These are phyloP conservation scores for Citrus mangshanensis DNA, from an alignment of 345 rosid genomes.

Conservation along the genomic window DNA sequence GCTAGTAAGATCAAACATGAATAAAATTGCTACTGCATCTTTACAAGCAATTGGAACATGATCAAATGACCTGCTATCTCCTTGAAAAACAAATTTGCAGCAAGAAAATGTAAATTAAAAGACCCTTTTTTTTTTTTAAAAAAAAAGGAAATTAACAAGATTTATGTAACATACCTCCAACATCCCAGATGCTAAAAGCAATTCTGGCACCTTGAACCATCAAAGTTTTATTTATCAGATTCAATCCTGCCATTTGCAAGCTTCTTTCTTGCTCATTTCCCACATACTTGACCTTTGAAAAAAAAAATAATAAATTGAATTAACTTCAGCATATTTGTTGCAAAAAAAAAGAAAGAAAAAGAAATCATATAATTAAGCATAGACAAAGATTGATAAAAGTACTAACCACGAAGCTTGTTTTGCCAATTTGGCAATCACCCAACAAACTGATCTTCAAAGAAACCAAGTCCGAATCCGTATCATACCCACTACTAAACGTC, in stretches of 20 bases:
- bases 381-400: background rate
- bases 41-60: constrained; percentile 94
- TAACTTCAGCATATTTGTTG: background rate
- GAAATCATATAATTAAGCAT: background rate
- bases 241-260: constrained; percentile 78
- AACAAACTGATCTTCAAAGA: constrained; percentile 80
- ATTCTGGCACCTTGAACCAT: constrained; percentile 78
- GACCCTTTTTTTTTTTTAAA: too few species aligned
- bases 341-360: background rate
- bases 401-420: constrained; percentile 83
- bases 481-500: constrained; percentile 31
- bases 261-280: constrained; percentile 75
- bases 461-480: constrained; percentile 77
- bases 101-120: background rate
- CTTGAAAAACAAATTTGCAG: constrained; percentile 23
- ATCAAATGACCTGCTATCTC: constrained; percentile 63
- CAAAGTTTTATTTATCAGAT: constrained; percentile 82
- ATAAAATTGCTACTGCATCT: constrained; percentile 91
- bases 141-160: background rate
- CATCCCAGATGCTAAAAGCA: constrained; percentile 94
- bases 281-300: constrained; percentile 65
- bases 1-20: constrained; percentile 98
- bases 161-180: constrained; percentile 53
- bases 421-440: constrained; percentile 94
- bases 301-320: background rate